Evolutionary conservation across 371 early-diverging fungal species (phyloP).

Genomic region (Mortierella sp.): DNA sequence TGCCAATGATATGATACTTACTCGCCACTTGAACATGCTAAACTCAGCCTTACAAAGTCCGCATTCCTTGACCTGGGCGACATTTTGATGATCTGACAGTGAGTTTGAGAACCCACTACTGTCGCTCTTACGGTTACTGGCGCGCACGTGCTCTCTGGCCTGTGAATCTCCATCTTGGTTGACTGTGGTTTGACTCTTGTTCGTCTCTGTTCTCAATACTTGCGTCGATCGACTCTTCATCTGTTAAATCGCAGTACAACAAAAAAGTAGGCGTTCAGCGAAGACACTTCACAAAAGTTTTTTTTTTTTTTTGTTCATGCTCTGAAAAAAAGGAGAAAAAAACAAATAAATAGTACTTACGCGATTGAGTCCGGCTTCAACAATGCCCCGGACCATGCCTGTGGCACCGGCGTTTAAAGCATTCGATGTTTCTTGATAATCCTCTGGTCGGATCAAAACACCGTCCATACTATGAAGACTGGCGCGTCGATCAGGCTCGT

Average conservation of each 20-base stretch:
- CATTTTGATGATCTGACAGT: conserved; percentile 35
- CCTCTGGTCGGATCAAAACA: conserved; percentile 26
- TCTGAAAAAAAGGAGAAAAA: neutral
- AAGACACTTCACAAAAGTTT: too few relatives aligned
- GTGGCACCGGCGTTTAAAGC: conserved; percentile 19
- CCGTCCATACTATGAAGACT: conserved; percentile 37
- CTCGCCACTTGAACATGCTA: conserved; percentile 52
- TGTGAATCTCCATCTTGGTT: neutral
- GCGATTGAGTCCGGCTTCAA: conserved; percentile 44
- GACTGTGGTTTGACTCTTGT: neutral
- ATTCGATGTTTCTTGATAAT: conserved; percentile 15
- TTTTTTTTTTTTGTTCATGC: too few relatives aligned
- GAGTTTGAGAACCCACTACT: conserved; percentile 16
- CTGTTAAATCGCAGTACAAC: conserved; percentile 5
- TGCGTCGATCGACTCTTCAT: conserved; percentile 47
- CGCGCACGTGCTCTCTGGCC: conserved; percentile 11
- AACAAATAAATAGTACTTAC: conserved; percentile 20
- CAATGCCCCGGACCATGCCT: conserved; percentile 53
- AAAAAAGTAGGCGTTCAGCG: too few relatives aligned
- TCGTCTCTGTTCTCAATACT: conserved; percentile 20
- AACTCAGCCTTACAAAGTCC: conserved; percentile 60
- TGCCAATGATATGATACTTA: too few relatives aligned
- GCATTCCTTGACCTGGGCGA: conserved; percentile 44
- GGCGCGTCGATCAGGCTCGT: conserved; percentile 16
- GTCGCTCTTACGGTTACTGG: conserved; percentile 48